Evolutionary conservation across 805 yeast genomes (phyloP), one percentile per base, ranked within the genome.

Genomic region (Spathaspora girioi): DNA sequence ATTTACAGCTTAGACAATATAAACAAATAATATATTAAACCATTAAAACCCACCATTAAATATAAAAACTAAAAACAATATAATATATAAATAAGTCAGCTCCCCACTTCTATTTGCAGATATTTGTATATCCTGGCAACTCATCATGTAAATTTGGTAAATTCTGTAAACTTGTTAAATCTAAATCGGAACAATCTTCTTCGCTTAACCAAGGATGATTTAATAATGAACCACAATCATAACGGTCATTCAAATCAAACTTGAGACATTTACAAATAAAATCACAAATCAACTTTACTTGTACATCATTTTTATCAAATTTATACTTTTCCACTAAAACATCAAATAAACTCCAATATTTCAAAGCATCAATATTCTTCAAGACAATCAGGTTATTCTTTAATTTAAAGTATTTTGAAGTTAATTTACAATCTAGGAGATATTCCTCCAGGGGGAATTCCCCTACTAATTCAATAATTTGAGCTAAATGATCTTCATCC

Each of bases 401-500:
- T 46, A 56, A 61, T 55, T 75, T 74, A 54, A 79, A 77, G 56
- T 62, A 77, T 50, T 75, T 71, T 18, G 71, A 58, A 12, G 76
- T 61, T 49, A 68, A 64, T 52, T 66, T 65, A 57, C 80, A 75
- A 51, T 68, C 66, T 42, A 63, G 60, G 26, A 80, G 61, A 57
- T 70, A 78, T 15, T 71, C 75, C 44, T 65, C 64, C 2, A 61
- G 52, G 4, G 77, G 77, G 38, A 78, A 75, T 38, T 60, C 64
- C 1, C 79, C 77, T 26, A 79, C 60, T 46, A 83, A 60, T 60
- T 84, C 88, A 38, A 83, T 73, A 43, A 82, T 80, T 61, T 81
- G 87, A 1, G 86, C 86, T 41, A 82, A 60, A 63, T 82, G 87
- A 59, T 82, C 87, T 58, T 82, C 87, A 61, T 82, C 82, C 56